Conservation (phyloP, 202 grass and related monocot species). For the Cymbopogon flexuosus region DNA sequence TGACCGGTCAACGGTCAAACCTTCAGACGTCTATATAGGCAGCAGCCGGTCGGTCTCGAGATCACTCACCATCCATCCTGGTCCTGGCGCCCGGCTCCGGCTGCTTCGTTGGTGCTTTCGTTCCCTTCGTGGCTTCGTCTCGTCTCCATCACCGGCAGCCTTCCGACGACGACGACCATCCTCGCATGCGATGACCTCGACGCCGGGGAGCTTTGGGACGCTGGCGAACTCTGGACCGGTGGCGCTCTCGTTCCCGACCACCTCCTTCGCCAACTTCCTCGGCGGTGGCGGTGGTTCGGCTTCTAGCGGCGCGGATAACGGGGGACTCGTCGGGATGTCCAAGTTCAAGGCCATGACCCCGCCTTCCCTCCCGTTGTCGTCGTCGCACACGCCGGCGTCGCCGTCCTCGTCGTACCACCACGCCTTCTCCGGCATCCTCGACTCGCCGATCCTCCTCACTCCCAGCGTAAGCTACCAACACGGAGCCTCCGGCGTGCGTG, state of each 20-base stretch:
- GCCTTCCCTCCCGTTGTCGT: conserved; percentile 31
- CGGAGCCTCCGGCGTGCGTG: neutral
- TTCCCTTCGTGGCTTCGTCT: too few relatives aligned
- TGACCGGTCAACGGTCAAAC: conserved; percentile 84
- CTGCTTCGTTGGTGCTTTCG: too few relatives aligned
- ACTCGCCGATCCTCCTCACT: conserved; percentile 63
- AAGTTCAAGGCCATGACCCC: conserved; percentile 48
- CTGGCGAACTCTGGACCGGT: conserved; percentile 39
- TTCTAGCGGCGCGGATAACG: neutral
- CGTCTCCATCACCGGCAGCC: neutral
- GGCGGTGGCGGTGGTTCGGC: neutral
- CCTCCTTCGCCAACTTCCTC: conserved; percentile 34
- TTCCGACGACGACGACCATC: neutral
- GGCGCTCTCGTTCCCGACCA: conserved; percentile 32
- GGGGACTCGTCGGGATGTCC: neutral
- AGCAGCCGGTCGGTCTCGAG: neutral
- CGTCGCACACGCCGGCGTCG: conserved; percentile 35
- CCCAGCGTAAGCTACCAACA: conserved; percentile 45
- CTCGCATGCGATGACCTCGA: neutral
- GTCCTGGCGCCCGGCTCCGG: too few relatives aligned
- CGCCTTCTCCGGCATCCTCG: conserved; percentile 51
- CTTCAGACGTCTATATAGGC: conserved; percentile 53
- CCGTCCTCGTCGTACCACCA: conserved; percentile 69
- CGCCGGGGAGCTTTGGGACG: conserved; percentile 40
- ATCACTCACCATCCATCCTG: conserved; percentile 9